phyloP scores from a whole-genome alignment of 1,284 basidiomycete species.

The Pseudozyma sp. region DNA sequence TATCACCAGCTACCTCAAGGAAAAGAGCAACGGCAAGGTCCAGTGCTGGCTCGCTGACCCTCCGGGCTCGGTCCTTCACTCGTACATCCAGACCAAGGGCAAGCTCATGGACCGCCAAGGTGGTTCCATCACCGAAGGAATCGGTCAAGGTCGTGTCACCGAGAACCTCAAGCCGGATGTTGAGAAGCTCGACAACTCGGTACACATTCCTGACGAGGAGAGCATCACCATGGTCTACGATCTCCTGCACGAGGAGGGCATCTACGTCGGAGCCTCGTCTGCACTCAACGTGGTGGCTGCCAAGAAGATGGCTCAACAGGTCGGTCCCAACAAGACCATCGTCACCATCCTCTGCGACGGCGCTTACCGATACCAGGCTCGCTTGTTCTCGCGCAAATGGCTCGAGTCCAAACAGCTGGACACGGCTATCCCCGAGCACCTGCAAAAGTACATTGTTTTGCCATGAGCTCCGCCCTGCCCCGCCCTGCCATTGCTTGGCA shows the following conservation, averaged over 20 bases:
- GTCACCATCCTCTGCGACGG: conserved; percentile 94
- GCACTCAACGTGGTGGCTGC: conserved; percentile 96
- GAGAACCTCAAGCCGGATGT: conserved; percentile 89
- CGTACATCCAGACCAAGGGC: conserved; percentile 81
- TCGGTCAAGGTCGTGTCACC: conserved; percentile 97
- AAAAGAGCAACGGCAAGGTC: conserved; percentile 82
- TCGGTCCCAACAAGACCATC: conserved; percentile 83
- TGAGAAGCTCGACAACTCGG: conserved; percentile 79
- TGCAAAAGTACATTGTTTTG: conserved; percentile 91
- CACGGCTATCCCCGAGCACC: conserved; percentile 81
- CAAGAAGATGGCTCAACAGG: conserved; percentile 83
- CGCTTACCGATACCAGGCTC: conserved; percentile 94
- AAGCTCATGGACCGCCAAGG: conserved; percentile 82
- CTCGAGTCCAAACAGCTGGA: conserved; percentile 83
- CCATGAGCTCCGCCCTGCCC: conserved; percentile 20
- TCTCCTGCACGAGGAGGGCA: conserved; percentile 88
- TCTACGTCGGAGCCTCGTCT: conserved; percentile 96
- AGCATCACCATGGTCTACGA: conserved; percentile 94
- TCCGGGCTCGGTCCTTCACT: conserved; percentile 90
- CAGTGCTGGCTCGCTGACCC: conserved; percentile 96
- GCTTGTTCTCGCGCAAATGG: conserved; percentile 96
- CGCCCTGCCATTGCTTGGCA: too few species aligned
- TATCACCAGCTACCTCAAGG: conserved; percentile 84
- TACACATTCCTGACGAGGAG: conserved; percentile 88
- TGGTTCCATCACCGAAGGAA: conserved; percentile 96